Percentiles rank a stretch among this genome's conserved stretches.
Evolutionary conservation across 2,329 filamentous ascomycete species (phyloP).

Genomic region (Cladosporium phlei): DNA sequence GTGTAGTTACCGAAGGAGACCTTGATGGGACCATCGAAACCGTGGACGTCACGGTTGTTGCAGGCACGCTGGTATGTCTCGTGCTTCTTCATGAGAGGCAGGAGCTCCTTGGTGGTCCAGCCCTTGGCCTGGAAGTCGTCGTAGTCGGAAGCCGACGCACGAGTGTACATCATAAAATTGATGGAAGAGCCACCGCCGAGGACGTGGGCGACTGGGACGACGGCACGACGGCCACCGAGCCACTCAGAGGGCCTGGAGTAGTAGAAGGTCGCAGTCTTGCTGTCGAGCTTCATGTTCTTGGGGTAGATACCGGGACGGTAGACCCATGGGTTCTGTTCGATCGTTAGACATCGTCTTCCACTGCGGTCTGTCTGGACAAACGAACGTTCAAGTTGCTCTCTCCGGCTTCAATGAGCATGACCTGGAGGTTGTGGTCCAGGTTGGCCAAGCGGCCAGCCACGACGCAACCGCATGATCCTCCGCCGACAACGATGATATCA

Average conservation of each 20-base stretch:
- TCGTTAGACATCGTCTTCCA: neutral
- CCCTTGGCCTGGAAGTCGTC: slow-evolving; percentile 21
- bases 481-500: slow-evolving; percentile 73
- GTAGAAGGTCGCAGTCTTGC: slow-evolving; percentile 49
- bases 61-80: slow-evolving; percentile 36
- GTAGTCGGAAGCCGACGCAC: slow-evolving; percentile 20
- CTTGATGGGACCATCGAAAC: slow-evolving; percentile 19
- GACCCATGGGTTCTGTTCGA: slow-evolving; percentile 65
- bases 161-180: slow-evolving; percentile 32
- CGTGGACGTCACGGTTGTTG: slow-evolving; percentile 17
- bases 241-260: slow-evolving; percentile 41
- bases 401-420: slow-evolving; percentile 51
- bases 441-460: slow-evolving; percentile 48
- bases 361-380: slow-evolving; percentile 28
- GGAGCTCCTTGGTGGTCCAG: slow-evolving; percentile 19
- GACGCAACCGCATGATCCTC: slow-evolving; percentile 47
- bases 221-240: slow-evolving; percentile 38
- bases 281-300: slow-evolving; percentile 42
- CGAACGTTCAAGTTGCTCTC: slow-evolving; percentile 60
- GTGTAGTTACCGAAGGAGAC: slow-evolving; percentile 20
- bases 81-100: slow-evolving; percentile 22
- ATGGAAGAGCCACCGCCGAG: slow-evolving; percentile 54
- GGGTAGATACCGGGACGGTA: slow-evolving; percentile 53
- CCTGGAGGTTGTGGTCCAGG: slow-evolving; percentile 46
- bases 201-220: slow-evolving; percentile 41